A percentile compares a stretch with the other conserved stretches of the same genome.
Evolutionary conservation across 441 rosid genomes (phyloP).

Genomic region (Pelargonium citronellum): DNA sequence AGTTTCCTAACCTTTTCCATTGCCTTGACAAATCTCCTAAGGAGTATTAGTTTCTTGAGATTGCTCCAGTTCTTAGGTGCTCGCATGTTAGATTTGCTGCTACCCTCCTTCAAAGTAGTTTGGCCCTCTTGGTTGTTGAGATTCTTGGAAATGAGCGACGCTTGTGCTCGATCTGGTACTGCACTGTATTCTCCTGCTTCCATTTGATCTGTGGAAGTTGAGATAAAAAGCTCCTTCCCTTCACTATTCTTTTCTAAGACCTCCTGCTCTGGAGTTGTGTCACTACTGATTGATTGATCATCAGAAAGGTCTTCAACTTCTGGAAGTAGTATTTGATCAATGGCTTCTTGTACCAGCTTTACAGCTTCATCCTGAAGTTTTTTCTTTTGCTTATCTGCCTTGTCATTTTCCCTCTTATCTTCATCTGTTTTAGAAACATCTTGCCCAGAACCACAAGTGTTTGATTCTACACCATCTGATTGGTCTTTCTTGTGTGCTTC

Average conservation of each 20-base stretch:
- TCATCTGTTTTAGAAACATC: slow-evolving; percentile 20
- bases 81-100: slow-evolving; percentile 25
- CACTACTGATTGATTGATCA: slow-evolving; percentile 24
- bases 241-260: slow-evolving; percentile 23
- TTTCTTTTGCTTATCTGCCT: slow-evolving; percentile 27
- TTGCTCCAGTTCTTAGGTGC: slow-evolving; percentile 60
- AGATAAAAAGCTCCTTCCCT: slow-evolving; percentile 16
- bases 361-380: slow-evolving; percentile 57
- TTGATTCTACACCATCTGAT: slow-evolving; percentile 21
- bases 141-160: slow-evolving; percentile 12
- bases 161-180: slow-evolving; percentile 18
- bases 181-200: slow-evolving; percentile 12
- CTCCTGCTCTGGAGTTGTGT: slow-evolving; percentile 21
- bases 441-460: slow-evolving; percentile 14
- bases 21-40: slow-evolving; percentile 70
- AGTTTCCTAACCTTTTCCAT: slow-evolving; percentile 57
- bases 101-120: slow-evolving; percentile 20
- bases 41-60: slow-evolving; percentile 61
- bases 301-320: slow-evolving; percentile 40
- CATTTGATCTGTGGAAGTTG: slow-evolving; percentile 21
- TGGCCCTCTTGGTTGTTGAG: slow-evolving; percentile 13
- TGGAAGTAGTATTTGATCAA: slow-evolving; percentile 72
- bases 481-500: slow-evolving; percentile 19
- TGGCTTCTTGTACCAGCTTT: slow-evolving; percentile 78
- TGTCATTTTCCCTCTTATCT: slow-evolving; percentile 21